These are phyloP conservation scores for Trichoderma asperellum DNA, from an alignment of 2,329 filamentous ascomycete species.

Conservation along the genomic window DNA sequence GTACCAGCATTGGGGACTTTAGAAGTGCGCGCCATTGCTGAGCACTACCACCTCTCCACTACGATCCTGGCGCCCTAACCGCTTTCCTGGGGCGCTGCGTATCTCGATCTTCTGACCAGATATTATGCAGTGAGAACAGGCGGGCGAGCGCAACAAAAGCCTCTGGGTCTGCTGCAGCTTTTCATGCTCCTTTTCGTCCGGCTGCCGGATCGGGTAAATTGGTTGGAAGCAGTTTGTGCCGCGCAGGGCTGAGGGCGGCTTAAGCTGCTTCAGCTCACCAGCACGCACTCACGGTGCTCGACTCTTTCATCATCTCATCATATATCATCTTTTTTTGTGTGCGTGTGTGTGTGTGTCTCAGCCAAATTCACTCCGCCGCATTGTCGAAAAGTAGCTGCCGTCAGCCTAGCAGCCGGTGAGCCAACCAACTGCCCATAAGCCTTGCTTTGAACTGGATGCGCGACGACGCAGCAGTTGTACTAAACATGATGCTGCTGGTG, in stretches of 20 bases:
- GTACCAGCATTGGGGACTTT: constrained; percentile 1
- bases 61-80: constrained; percentile 24
- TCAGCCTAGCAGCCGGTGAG: constrained; percentile 6
- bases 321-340: constrained; percentile 23
- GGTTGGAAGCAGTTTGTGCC: neutral
- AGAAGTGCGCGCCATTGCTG: constrained; percentile 13
- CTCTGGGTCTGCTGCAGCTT: constrained; percentile 1
- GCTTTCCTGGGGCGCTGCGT: constrained; percentile 20
- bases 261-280: constrained; percentile 20
- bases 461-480: neutral
- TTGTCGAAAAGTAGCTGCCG: neutral
- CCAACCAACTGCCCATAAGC: constrained; percentile 15
- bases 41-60: neutral
- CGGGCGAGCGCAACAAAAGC: constrained; percentile 9
- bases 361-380: neutral
- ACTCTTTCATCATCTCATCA: constrained; percentile 18
- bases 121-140: constrained; percentile 24
- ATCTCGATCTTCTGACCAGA: constrained; percentile 29
- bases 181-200: constrained; percentile 18
- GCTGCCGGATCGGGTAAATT: constrained; percentile 21
- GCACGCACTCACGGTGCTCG: constrained; percentile 3
- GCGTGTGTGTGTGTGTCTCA: neutral
- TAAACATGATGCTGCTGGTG: constrained; percentile 5
- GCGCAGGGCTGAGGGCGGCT: constrained; percentile 21
- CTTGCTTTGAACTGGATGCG: neutral